Evolutionary conservation across 805 yeast genomes (phyloP).

Genomic region (Maudiozyma pseudohumilis): DNA sequence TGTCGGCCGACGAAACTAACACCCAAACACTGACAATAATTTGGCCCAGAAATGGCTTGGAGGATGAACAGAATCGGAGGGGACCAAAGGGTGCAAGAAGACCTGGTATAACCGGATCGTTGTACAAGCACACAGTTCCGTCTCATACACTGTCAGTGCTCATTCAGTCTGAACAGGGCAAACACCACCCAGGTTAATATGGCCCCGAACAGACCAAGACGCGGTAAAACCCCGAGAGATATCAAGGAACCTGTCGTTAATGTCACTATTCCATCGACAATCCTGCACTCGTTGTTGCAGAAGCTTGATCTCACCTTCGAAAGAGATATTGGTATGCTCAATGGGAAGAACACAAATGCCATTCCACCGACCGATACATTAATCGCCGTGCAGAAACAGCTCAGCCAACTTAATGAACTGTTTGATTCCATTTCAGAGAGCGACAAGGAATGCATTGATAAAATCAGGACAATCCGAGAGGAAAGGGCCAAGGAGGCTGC

Average conservation of each 20-base stretch:
- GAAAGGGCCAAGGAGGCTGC: slow-evolving; percentile 1
- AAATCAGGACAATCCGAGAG: slow-evolving; percentile 12
- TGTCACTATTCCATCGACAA: slow-evolving; percentile 31
- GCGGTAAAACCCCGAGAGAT: slow-evolving; percentile 17
- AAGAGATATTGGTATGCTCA: slow-evolving; percentile 47
- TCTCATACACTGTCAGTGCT: too few species aligned
- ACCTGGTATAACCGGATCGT: too few species aligned
- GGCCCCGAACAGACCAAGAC: slow-evolving; percentile 20
- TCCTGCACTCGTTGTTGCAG: slow-evolving; percentile 41
- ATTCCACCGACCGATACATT: slow-evolving; percentile 33
- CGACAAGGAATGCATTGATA: slow-evolving; percentile 16
- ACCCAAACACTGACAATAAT: too few species aligned
- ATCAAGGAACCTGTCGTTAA: slow-evolving; percentile 17
- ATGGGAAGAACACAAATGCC: slow-evolving; percentile 45
- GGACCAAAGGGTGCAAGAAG: too few species aligned
- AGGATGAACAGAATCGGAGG: too few species aligned
- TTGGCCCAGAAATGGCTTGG: too few species aligned
- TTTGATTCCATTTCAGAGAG: slow-evolving; percentile 16
- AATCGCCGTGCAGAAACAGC: slow-evolving; percentile 33
- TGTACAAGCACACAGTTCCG: too few species aligned
- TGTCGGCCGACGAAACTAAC: too few species aligned
- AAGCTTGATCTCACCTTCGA: slow-evolving; percentile 49
- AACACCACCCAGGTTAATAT: background rate
- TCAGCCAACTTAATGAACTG: slow-evolving; percentile 22
- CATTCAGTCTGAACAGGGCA: too few species aligned